Evolutionary conservation across 345 rosid genomes (phyloP).

Genomic region (Eucalyptus caleyi): DNA sequence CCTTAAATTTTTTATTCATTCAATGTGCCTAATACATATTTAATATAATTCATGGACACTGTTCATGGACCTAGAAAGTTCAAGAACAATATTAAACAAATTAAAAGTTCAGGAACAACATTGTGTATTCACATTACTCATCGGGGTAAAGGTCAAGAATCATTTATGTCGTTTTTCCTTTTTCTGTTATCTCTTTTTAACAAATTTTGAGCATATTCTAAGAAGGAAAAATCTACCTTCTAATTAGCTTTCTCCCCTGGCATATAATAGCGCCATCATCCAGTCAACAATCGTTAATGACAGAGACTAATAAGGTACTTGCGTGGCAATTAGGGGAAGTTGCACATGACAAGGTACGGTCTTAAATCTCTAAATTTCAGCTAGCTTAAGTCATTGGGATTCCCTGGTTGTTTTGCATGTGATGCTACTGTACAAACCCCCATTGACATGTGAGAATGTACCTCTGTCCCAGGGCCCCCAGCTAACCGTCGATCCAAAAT

Average conservation of each 20-base stretch:
- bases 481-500: neutral
- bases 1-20: rapidly evolving
- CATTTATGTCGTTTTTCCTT: no score
- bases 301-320: neutral
- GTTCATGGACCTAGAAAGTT: no score
- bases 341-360: neutral
- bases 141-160: no score
- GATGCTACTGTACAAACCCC: neutral
- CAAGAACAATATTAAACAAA: no score
- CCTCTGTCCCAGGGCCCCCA: neutral
- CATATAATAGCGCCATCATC: neutral
- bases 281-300: neutral
- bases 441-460: neutral
- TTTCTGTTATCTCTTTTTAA: neutral
- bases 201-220: neutral
- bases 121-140: no score
- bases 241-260: neutral
- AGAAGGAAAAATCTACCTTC: neutral
- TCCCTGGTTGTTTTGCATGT: neutral
- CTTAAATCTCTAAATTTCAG: neutral
- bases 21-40: no score
- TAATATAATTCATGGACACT: no score
- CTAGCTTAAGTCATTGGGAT: neutral
- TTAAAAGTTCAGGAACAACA: no score
- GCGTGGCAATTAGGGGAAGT: neutral